Conservation (phyloP, 345 rosid genomes). For the Capsella bursapastoris region DNA sequence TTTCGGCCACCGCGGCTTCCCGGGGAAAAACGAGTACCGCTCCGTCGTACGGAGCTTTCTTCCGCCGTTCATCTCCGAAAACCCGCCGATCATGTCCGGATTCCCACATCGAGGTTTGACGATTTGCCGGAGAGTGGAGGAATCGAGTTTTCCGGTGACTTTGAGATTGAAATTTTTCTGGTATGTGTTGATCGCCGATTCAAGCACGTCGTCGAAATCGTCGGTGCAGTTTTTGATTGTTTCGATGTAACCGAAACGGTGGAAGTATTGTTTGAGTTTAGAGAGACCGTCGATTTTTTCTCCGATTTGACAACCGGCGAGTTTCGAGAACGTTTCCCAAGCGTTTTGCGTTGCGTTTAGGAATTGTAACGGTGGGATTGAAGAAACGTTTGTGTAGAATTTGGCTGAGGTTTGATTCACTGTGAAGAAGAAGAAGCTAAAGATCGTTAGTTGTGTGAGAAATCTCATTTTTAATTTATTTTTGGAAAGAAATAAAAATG, state of each 20-base stretch:
- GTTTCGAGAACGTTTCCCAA: constrained; percentile 66
- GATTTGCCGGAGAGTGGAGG: constrained; percentile 54
- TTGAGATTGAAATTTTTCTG: constrained; percentile 72
- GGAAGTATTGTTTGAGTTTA: constrained; percentile 76
- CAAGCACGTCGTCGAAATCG: constrained; percentile 60
- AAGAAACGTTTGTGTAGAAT: constrained; percentile 41
- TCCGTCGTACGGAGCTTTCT: constrained; percentile 47
- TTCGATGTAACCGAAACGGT: constrained; percentile 75
- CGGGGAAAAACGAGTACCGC: constrained; percentile 73
- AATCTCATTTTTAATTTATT: constrained; percentile 17
- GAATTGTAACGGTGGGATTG: constrained; percentile 36
- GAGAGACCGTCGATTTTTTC: constrained; percentile 60
- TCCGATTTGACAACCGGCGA: constrained; percentile 73
- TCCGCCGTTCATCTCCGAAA: constrained; percentile 71
- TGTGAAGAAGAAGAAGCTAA: constrained; percentile 7
- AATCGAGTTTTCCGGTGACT: constrained; percentile 70
- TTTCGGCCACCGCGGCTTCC: constrained; percentile 69
- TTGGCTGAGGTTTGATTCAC: constrained; percentile 34
- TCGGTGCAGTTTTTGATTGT: constrained; percentile 51
- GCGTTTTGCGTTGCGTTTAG: constrained; percentile 42
- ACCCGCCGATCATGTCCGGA: constrained; percentile 71
- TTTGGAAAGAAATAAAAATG: no score
- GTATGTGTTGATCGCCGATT: constrained; percentile 62
- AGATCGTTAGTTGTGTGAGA: background rate
- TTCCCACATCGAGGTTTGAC: constrained; percentile 73